These are phyloP conservation scores for Heliocybe sulcata DNA, from an alignment of 1,284 basidiomycete species.

Conservation along the genomic window DNA sequence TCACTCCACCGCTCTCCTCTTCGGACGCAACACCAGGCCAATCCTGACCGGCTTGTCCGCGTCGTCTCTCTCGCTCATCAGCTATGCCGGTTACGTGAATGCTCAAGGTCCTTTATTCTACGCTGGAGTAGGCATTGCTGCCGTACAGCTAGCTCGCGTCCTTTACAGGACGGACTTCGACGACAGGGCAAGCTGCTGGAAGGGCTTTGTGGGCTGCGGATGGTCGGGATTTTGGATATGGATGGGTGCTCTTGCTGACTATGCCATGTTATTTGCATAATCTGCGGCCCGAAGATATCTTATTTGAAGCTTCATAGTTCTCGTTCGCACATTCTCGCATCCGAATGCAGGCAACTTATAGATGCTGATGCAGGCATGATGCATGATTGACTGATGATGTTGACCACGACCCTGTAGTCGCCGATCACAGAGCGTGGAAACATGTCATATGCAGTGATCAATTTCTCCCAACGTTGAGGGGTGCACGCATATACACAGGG, in stretches of 20 bases:
- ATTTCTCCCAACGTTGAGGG: too few relatives aligned
- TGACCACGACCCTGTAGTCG: too few relatives aligned
- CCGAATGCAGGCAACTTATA: too few relatives aligned
- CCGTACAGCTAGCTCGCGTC: slow-evolving; percentile 77
- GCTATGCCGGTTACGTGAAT: slow-evolving; percentile 76
- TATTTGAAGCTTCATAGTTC: too few relatives aligned
- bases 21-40: slow-evolving; percentile 71
- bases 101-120: slow-evolving; percentile 78
- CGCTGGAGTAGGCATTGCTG: slow-evolving; percentile 67
- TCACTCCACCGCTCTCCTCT: slow-evolving; percentile 90
- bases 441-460: too few relatives aligned
- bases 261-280: slow-evolving; percentile 29
- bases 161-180: slow-evolving; percentile 78
- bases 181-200: slow-evolving; percentile 82
- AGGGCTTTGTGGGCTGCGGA: slow-evolving; percentile 84
- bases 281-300: background rate
- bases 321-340: too few relatives aligned
- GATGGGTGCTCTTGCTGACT: slow-evolving; percentile 80
- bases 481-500: too few relatives aligned
- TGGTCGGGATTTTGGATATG: slow-evolving; percentile 88
- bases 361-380: too few relatives aligned
- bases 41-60: slow-evolving; percentile 74
- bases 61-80: slow-evolving; percentile 69
- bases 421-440: too few relatives aligned
- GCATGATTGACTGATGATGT: too few relatives aligned